These are phyloP conservation scores for Rhodofomes roseus DNA, from an alignment of 1,284 basidiomycete genomes.

Conservation along the genomic window DNA sequence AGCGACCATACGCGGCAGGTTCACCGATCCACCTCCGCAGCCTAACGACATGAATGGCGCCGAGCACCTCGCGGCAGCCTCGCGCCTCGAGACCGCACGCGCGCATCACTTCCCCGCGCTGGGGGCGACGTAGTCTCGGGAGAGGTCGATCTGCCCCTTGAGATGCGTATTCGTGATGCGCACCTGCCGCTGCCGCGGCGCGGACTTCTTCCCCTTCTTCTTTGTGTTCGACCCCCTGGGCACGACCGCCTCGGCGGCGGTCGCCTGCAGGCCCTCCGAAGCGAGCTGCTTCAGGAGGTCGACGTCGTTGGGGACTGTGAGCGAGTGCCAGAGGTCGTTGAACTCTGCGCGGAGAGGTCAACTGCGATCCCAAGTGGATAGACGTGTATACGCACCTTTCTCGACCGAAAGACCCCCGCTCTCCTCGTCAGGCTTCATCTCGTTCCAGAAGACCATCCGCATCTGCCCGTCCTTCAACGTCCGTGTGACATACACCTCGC, in stretches of 20 bases:
- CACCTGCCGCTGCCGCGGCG: conserved; percentile 68
- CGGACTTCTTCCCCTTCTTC: conserved; percentile 82
- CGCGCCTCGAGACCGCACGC: too few relatives aligned
- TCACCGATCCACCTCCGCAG: not conserved
- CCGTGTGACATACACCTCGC: conserved; percentile 82
- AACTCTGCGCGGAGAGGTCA: conserved; percentile 57
- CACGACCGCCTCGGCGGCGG: conserved; percentile 50
- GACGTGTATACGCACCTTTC: conserved; percentile 53
- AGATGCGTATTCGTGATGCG: conserved; percentile 88
- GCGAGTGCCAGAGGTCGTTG: conserved; percentile 78
- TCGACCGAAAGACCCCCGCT: conserved; percentile 69
- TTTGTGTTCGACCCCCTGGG: conserved; percentile 56
- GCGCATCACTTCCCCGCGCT: conserved; percentile 38
- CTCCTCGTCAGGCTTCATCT: conserved; percentile 73
- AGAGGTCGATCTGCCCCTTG: conserved; percentile 79
- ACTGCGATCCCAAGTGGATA: conserved; percentile 3
- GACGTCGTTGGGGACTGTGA: conserved; percentile 82
- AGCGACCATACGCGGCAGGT: not conserved
- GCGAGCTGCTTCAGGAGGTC: conserved; percentile 75
- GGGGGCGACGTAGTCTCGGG: conserved; percentile 60
- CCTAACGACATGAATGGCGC: not conserved
- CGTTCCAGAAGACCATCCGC: conserved; percentile 91
- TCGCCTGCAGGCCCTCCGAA: conserved; percentile 75
- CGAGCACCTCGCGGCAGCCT: not conserved
- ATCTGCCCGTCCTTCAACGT: conserved; percentile 81